Conservation (phyloP, 1,284 basidiomycete species). For the Cryptococcus sp. region DNA sequence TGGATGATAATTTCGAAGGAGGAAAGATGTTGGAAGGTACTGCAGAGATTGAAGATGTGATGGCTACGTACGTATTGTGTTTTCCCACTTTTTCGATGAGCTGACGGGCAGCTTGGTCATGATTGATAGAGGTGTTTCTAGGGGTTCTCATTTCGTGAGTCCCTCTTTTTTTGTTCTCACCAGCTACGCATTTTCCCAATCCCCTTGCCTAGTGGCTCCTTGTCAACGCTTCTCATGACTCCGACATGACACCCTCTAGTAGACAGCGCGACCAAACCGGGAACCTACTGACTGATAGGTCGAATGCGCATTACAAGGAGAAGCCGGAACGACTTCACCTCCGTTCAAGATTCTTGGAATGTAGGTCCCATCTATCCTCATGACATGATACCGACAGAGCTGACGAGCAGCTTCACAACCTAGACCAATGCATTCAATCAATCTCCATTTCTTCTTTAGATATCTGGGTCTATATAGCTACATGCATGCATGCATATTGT, state of each 20-base stretch:
- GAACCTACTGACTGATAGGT: slow-evolving; percentile 43
- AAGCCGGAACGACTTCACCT: slow-evolving; percentile 63
- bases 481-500: background rate
- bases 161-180: background rate
- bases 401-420: slow-evolving; percentile 14
- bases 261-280: no score
- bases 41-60: slow-evolving; percentile 48
- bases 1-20: slow-evolving; percentile 53
- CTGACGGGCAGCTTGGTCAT: slow-evolving; percentile 56
- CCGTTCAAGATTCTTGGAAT: slow-evolving; percentile 82
- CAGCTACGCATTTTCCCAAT: no score
- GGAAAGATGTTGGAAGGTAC: slow-evolving; percentile 50
- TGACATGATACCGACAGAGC: background rate
- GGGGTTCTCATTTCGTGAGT: slow-evolving; percentile 75
- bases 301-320: slow-evolving; percentile 74
- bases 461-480: no score
- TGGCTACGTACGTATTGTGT: slow-evolving; percentile 46
- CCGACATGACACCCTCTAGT: no score
- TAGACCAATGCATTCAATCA: slow-evolving; percentile 1
- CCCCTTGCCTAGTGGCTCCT: no score
- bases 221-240: no score
- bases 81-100: background rate
- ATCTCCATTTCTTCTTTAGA: no score
- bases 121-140: slow-evolving; percentile 71
- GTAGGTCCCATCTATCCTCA: slow-evolving; percentile 19